Evolutionary conservation across 2,329 filamentous ascomycete species (phyloP), one percentile per base, ranked within the genome.

Genomic region (Fusarium camptoceras): DNA sequence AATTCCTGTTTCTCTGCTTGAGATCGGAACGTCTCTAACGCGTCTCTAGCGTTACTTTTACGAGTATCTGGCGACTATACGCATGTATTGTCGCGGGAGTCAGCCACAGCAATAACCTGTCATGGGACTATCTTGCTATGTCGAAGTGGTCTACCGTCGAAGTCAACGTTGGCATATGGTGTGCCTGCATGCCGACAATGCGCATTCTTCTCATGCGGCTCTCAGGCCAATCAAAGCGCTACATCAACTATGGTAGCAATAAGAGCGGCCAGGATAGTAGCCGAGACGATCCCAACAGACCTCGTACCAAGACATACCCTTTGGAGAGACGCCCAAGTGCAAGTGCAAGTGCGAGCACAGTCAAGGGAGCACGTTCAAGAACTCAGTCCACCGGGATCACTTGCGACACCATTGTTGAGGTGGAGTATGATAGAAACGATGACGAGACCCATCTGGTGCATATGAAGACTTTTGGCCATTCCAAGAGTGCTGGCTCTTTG

Each of bases 31-130:
- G 10, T 37, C 9, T 37, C 48, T 51, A 27, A 51, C 2, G 12
- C 18, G 34, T 4, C 18, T 25, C 20, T 34, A 49, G 48, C 4
- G 59, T 64, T 2, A 64, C 61, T 0, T 16, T 63, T 0, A 44
- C 57, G 6, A 70, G 67, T 18, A 66, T 70, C 1, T 51, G 18
- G 9, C 48, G 48, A 16, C 22, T 51, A 27, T 51, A 51, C 18
- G 48, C 48, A 8, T 51, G 48, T 9, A 51, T 51, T 5, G 31
- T 51, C 16, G 48, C 48, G 1, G 48, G 31, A n/a, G 6, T 37
- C 8, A 51, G 48, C 5, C 48, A 51, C 6, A 51, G 30, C 12
- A 25, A 51, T 3, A 51, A 51, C 12, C 16, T 25, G 12, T 39
- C 31, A 27, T 51, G 48, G 48, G 48, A 51, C 10, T 51, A 51